Percentiles rank a stretch among this genome's conserved stretches.
Evolutionary conservation across 2,329 filamentous ascomycete genomes (phyloP).

Genomic region (Tolypocladium pustulatum): DNA sequence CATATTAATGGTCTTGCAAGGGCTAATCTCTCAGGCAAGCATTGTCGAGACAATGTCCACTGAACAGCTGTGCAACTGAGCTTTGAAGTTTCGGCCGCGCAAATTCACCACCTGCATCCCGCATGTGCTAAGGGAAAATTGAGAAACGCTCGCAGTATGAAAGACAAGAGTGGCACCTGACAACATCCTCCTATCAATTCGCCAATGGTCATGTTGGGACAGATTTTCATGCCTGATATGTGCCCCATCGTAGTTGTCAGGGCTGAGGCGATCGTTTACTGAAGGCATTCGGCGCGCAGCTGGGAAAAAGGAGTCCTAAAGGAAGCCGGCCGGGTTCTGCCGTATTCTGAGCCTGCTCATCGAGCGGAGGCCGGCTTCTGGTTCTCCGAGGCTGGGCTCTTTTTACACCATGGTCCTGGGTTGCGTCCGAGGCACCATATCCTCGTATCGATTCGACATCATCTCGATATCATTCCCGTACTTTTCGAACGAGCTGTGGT

Average conservation of each 20-base stretch:
- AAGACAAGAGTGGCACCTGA: neutral
- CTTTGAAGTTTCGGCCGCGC: neutral
- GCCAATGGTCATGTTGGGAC: neutral
- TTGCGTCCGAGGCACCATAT: constrained; percentile 42
- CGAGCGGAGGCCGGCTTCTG: neutral
- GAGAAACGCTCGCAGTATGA: neutral
- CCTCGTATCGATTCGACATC: constrained; percentile 44
- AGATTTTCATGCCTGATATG: neutral
- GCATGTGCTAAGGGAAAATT: neutral
- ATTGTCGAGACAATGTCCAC: constrained; percentile 23
- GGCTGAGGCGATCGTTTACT: too few species aligned
- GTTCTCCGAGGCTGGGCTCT: neutral
- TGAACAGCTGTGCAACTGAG: constrained; percentile 17
- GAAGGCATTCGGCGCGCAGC: neutral
- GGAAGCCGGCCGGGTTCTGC: neutral
- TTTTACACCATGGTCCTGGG: constrained; percentile 33
- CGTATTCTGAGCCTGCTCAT: neutral
- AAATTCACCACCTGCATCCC: neutral
- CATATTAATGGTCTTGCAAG: neutral
- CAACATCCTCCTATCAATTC: neutral
- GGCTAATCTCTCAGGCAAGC: neutral
- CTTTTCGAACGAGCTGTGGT: constrained; percentile 25
- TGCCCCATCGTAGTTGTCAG: neutral
- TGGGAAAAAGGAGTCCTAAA: neutral
- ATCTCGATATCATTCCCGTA: constrained; percentile 36